Evolutionary conservation across 225 moss, liverwort and hornwort species (phyloP), one percentile per base, ranked within the genome.

Genomic region (Bryoerythrophyllum caledonicum): DNA sequence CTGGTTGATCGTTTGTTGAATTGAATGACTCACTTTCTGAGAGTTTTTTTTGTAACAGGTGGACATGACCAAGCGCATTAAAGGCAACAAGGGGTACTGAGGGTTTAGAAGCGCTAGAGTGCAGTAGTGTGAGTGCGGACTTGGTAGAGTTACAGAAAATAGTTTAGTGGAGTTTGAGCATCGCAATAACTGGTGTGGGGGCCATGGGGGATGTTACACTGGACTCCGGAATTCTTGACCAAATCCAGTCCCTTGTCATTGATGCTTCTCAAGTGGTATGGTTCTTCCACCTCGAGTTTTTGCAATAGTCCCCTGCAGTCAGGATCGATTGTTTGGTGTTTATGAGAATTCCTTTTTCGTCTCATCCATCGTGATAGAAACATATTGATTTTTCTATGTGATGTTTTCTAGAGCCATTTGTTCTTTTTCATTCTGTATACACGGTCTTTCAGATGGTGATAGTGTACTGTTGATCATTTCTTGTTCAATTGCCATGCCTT

Each of bases 201-300:
- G 38, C 71, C 67, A 85, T 88, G 85, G 88, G 26, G 81, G 81
- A 85, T 81, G 79, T 63, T 54, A 26, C 63, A 24, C 30, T 77
- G 72, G 75, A 81, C 64, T 64, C 81, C 9, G 81, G 81, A 71
- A 83, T 89, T 77, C 65, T 86, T 72, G 83, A 83, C 61, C 86
- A 89, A 65, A 60, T 89, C 65, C 86, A 91, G 77, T 85, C 87
- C 60, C 91, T 91, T 77, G 87, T 91, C 60, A 83, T 78, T 67
- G 91, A 91, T 79, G 78, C 91, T 70, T 84, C 86, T 61, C 90
- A 91, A 91, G 91, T 91, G 91, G 91, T 91, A 84, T 63, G 80
- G 35, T 70, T 69, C 74, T 71, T 74, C 67, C 66, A 44, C 62
- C 72, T 78, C 49, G 41, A 57, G 30, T 46, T 65, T 71, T 65